These are phyloP conservation scores for Epichloe aotearoae DNA, from an alignment of 2,329 filamentous ascomycete genomes.

Conservation along the genomic window DNA sequence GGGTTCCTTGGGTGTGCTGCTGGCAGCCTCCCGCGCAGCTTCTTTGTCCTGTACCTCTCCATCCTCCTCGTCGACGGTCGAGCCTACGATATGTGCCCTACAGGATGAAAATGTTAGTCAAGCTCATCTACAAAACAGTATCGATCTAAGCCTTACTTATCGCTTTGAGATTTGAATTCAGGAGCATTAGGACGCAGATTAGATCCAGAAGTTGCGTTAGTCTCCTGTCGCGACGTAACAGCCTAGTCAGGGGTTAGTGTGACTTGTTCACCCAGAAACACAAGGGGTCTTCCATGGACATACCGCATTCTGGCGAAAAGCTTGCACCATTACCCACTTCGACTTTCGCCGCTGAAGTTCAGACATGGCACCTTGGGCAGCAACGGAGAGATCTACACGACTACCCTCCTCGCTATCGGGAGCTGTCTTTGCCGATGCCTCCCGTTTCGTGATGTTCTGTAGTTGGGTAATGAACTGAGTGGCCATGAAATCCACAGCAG, in stretches of 20 bases:
- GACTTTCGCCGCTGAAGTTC: slow-evolving; percentile 53
- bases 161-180: slow-evolving; percentile 47
- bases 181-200: slow-evolving; percentile 44
- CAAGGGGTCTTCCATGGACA: slow-evolving; percentile 11
- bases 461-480: slow-evolving; percentile 49
- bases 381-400: slow-evolving; percentile 62
- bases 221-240: slow-evolving; percentile 15
- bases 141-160: slow-evolving; percentile 21
- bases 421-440: slow-evolving; percentile 35
- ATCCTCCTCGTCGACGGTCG: slow-evolving; percentile 47
- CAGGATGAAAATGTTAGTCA: slow-evolving; percentile 8
- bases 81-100: slow-evolving; percentile 9
- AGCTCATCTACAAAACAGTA: neutral
- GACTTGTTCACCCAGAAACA: neutral
- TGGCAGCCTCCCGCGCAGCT: slow-evolving; percentile 3
- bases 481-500: slow-evolving; percentile 81
- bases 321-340: slow-evolving; percentile 62
- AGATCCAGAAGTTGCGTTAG: slow-evolving; percentile 19
- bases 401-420: slow-evolving; percentile 40
- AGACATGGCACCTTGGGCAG: slow-evolving; percentile 57
- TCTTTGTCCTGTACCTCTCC: slow-evolving; percentile 55
- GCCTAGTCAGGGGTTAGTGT: slow-evolving; percentile 11
- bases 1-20: slow-evolving; percentile 17
- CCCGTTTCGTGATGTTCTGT: slow-evolving; percentile 51
- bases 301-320: slow-evolving; percentile 54